phyloP scores from a whole-genome alignment of 371 early-diverging fungal species.

The Lichtheimia ramosa region DNA sequence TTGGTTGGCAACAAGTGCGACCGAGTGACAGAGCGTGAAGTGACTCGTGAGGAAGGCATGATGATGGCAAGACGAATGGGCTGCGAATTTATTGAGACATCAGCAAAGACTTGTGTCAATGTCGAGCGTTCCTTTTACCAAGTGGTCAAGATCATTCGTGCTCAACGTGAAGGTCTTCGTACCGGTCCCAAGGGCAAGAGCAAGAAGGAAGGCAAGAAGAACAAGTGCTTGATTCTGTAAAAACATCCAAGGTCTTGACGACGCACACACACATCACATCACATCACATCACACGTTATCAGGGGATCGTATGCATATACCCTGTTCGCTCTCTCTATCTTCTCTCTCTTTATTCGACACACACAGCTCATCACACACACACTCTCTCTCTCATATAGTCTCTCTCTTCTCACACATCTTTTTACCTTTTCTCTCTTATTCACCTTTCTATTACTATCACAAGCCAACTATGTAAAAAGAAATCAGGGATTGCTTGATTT shows the following conservation, averaged over 20 bases:
- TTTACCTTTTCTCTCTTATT: no score
- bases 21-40: slow-evolving; percentile 71
- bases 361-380: no score
- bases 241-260: neutral
- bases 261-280: no score
- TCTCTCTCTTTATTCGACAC: no score
- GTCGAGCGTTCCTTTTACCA: slow-evolving; percentile 66
- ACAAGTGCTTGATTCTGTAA: slow-evolving; percentile 19
- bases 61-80: slow-evolving; percentile 12
- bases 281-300: no score
- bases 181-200: slow-evolving; percentile 13
- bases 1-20: slow-evolving; percentile 93
- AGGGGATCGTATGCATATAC: no score
- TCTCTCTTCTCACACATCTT: no score
- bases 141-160: slow-evolving; percentile 54
- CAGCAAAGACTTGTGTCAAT: slow-evolving; percentile 77
- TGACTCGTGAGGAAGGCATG: slow-evolving; percentile 57
- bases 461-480: no score
- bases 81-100: slow-evolving; percentile 75
- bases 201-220: slow-evolving; percentile 17
- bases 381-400: no score
- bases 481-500: no score
- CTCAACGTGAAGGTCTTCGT: slow-evolving; percentile 21
- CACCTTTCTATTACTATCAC: no score
- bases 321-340: no score